Conservation (phyloP, 306 rosid species). For the Vigna hirtella region DNA sequence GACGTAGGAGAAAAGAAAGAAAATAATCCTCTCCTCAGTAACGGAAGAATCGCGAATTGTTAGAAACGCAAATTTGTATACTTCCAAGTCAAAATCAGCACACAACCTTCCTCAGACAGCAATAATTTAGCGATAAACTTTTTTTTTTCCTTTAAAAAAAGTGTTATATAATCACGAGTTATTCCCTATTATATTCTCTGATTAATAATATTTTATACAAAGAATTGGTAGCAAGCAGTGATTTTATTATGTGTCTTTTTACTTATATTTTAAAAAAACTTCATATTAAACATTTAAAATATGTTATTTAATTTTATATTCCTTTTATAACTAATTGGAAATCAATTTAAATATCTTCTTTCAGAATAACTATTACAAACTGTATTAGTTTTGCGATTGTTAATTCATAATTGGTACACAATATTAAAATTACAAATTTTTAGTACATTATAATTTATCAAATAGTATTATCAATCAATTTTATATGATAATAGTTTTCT, state of each 20-base stretch:
- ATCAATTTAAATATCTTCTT: not conserved
- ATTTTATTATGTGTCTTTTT: not conserved
- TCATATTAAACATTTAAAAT: not conserved
- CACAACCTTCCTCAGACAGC: not conserved
- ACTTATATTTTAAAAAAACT: not conserved
- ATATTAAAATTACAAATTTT: not conserved
- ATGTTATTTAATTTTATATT: not conserved
- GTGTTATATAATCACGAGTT: not conserved
- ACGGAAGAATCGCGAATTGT: slow-evolving; percentile 9
- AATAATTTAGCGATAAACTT: not conserved
- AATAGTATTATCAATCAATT: too few relatives aligned
- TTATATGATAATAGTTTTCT: too few relatives aligned
- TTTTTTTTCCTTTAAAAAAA: not conserved
- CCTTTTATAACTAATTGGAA: not conserved
- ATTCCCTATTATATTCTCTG: not conserved
- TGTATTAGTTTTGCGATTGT: not conserved
- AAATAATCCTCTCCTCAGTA: slow-evolving; percentile 18
- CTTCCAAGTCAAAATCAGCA: not conserved
- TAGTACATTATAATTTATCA: not conserved
- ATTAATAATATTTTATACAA: not conserved
- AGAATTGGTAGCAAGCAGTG: not conserved
- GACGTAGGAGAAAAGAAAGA: not conserved
- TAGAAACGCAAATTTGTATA: slow-evolving; percentile 3
- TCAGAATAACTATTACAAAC: not conserved
- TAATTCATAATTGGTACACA: not conserved